Percentiles rank a stretch among this genome's conserved stretches.
These are phyloP conservation scores for Metschnikowia lachancei DNA, from an alignment of 805 yeast species.

Conservation along the genomic window DNA sequence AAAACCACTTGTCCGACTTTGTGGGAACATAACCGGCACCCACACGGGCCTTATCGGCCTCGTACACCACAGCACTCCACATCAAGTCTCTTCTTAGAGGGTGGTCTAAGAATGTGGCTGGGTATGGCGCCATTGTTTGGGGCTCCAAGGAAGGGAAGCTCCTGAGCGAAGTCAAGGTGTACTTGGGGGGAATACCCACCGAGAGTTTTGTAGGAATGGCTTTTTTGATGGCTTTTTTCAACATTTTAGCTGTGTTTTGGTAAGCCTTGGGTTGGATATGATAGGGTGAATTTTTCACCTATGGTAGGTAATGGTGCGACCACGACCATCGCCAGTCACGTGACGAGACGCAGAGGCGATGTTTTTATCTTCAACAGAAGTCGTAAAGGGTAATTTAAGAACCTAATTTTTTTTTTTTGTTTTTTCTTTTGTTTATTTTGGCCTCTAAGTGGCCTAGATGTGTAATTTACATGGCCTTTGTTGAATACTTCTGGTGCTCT, in stretches of 20 bases:
- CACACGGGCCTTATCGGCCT: slow-evolving; percentile 83
- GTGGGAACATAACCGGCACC: slow-evolving; percentile 87
- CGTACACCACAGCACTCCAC: slow-evolving; percentile 93
- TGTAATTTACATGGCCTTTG: too few relatives aligned
- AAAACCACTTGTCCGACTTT: slow-evolving; percentile 80
- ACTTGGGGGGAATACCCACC: slow-evolving; percentile 53
- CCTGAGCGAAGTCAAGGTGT: slow-evolving; percentile 73
- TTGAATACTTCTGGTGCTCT: too few relatives aligned
- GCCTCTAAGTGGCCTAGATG: too few relatives aligned
- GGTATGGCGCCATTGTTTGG: slow-evolving; percentile 68
- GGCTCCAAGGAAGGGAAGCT: slow-evolving; percentile 93
- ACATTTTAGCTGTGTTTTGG: background rate
- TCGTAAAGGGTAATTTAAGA: too few relatives aligned
- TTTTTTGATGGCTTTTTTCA: slow-evolving; percentile 9
- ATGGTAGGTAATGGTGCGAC: background rate
- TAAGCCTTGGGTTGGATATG: background rate
- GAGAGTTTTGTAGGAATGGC: slow-evolving; percentile 14
- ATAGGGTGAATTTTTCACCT: slow-evolving; percentile 2
- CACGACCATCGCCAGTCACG: background rate
- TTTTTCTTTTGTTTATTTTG: too few relatives aligned
- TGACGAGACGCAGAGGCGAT: too few relatives aligned
- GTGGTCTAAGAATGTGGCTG: slow-evolving; percentile 61
- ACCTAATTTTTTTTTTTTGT: too few relatives aligned
- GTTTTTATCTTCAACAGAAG: too few relatives aligned
- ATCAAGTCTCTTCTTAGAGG: slow-evolving; percentile 87